Percentiles rank a stretch among this genome's conserved stretches.
Evolutionary conservation across 768 basidiomycete genomes (phyloP).

Genomic region (Leccinum longicurvipes): DNA sequence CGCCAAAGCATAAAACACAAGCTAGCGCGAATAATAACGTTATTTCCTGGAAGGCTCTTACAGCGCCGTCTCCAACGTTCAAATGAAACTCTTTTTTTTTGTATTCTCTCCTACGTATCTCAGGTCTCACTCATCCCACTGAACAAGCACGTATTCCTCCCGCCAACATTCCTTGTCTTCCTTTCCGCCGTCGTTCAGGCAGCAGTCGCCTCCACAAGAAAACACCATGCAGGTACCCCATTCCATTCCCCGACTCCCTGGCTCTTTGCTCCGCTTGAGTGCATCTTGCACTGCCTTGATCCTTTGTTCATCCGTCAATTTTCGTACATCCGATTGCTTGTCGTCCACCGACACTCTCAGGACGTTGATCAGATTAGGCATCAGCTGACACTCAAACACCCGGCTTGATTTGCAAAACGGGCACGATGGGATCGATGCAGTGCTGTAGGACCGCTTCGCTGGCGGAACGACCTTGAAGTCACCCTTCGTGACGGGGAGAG

Average conservation of each 20-base stretch:
- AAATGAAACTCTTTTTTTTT: constrained; percentile 5
- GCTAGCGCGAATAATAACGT: constrained; percentile 23
- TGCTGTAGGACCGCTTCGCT: constrained; percentile 51
- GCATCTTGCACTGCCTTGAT: constrained; percentile 55
- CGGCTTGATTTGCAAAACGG: constrained; percentile 61
- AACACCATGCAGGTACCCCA: constrained; percentile 94
- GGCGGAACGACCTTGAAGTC: constrained; percentile 50
- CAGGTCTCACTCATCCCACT: constrained; percentile 60
- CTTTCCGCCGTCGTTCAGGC: constrained; percentile 39
- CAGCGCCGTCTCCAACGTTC: too few species aligned
- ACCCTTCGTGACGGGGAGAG: constrained; percentile 56
- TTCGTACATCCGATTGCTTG: constrained; percentile 26
- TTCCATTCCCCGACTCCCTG: constrained; percentile 71
- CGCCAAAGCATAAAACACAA: constrained; percentile 17
- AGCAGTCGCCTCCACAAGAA: constrained; percentile 82
- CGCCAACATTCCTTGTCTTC: constrained; percentile 52
- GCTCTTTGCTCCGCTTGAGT: constrained; percentile 45
- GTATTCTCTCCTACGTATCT: not conserved
- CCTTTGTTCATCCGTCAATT: constrained; percentile 65
- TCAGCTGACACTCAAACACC: constrained; percentile 90
- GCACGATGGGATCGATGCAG: constrained; percentile 59
- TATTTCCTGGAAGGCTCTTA: too few species aligned
- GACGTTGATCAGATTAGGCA: constrained; percentile 89
- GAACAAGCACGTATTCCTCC: constrained; percentile 72
- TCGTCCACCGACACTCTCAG: constrained; percentile 39